Conservation (phyloP, 495 filamentous ascomycete genomes). For the Penicillium steckii region DNA sequence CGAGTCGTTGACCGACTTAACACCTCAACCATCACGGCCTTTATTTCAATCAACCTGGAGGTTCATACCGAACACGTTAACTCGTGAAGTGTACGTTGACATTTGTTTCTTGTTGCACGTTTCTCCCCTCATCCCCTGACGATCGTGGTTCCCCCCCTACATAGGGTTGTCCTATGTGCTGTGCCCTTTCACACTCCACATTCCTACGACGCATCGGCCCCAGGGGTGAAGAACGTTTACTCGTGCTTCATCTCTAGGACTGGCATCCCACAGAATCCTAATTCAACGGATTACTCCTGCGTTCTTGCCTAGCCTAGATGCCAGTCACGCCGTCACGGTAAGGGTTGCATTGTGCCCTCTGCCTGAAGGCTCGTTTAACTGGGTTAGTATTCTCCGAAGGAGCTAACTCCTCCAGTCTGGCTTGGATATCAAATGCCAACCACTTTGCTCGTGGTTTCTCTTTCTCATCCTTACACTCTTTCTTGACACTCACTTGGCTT, state of each 20-base stretch:
- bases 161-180: constrained; percentile 42
- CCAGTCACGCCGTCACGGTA: constrained; percentile 63
- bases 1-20: constrained; percentile 19
- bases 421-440: constrained; percentile 27
- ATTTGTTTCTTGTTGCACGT: constrained; percentile 30
- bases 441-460: constrained; percentile 13
- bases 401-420: constrained; percentile 16
- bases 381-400: constrained; percentile 43
- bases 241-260: constrained; percentile 62
- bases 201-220: constrained; percentile 49
- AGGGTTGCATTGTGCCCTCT: constrained; percentile 56
- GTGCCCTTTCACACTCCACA: constrained; percentile 47
- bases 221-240: constrained; percentile 70
- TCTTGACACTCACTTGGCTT: constrained; percentile 2
- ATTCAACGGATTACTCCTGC: constrained; percentile 50
- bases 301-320: constrained; percentile 52
- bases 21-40: constrained; percentile 7
- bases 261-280: constrained; percentile 40
- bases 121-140: constrained; percentile 37
- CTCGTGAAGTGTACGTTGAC: constrained; percentile 38
- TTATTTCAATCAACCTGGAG: constrained; percentile 17
- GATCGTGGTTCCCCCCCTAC: constrained; percentile 44
- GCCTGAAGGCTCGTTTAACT: constrained; percentile 46
- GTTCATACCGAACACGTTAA: constrained; percentile 29
- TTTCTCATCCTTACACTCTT: constrained; percentile 11